Conservation (phyloP, 768 basidiomycete species). For the Termitomyces sp. region DNA sequence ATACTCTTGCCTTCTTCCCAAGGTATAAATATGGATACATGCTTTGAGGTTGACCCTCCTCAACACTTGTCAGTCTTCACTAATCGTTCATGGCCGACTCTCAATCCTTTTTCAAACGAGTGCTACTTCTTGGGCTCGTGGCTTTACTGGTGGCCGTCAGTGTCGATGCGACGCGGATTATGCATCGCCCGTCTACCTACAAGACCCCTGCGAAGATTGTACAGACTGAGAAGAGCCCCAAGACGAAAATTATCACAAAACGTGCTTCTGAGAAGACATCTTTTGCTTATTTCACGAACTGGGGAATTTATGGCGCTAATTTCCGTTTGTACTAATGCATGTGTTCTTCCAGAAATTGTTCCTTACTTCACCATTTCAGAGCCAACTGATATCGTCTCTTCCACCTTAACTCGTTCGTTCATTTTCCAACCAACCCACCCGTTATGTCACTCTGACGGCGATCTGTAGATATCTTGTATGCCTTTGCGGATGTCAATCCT, state of each 20-base stretch:
- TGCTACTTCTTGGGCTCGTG: slow-evolving; percentile 21
- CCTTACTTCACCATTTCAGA: slow-evolving; percentile 31
- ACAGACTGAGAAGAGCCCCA: slow-evolving; percentile 26
- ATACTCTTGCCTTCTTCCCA: neutral
- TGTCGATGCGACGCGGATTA: slow-evolving; percentile 42
- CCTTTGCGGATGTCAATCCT: slow-evolving; percentile 71
- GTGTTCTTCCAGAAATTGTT: neutral
- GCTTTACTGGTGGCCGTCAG: slow-evolving; percentile 16
- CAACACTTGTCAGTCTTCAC: neutral
- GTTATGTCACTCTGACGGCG: neutral
- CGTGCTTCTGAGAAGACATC: slow-evolving; percentile 34
- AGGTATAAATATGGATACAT: slow-evolving; percentile 14
- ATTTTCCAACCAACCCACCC: neutral
- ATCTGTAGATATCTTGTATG: slow-evolving; percentile 59
- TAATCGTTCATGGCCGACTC: slow-evolving; percentile 8
- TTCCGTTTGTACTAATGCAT: slow-evolving; percentile 39
- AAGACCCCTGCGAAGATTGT: slow-evolving; percentile 33
- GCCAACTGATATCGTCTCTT: slow-evolving; percentile 56
- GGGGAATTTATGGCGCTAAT: slow-evolving; percentile 62
- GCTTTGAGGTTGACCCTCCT: neutral
- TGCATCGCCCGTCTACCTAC: slow-evolving; percentile 47
- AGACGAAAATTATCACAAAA: slow-evolving; percentile 35
- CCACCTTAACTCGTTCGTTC: slow-evolving; percentile 55
- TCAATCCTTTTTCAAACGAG: slow-evolving; percentile 16
- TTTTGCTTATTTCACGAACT: slow-evolving; percentile 56